Base-by-base conservation (phyloP, 2,329 filamentous ascomycete genomes). In the Penicillium sp. region DNA sequence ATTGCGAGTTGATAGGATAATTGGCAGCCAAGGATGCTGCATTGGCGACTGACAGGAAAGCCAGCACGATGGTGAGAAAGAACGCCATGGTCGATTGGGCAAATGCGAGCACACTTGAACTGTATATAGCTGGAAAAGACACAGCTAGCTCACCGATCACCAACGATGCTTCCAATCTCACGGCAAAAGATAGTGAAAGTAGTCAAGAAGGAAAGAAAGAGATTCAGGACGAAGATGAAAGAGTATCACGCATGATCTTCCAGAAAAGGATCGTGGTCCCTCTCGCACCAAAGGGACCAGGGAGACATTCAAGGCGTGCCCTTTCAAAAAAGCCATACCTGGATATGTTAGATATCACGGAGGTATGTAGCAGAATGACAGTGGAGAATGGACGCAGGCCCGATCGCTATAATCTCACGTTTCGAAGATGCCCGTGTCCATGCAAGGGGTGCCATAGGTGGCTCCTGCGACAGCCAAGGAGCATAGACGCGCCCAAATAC, bases 1-100 rank as follows among this genome's bases (percentile, higher is more conserved):
- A 82, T 73, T 96, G 92, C 2, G 90, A 87, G 74, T 94, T 96
- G 73, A 96, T 81, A 0, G 91, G 91, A 66, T 93, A 93, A 47
- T 79, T 79, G 49, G 79, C 69, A 27, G 57, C 63, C 68, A 62
- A 76, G 72, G 57, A 68, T 68, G 61, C 63, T 47, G 76, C 78
- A 58, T 66, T 62, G 23, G 71, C 68, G 57, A 66, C 63, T 64
- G 64, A 60, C 36, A 71, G 49, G 21, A 74, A 58, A 21, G 63
- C 58, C 55, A 74, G 57, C 47, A 69, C 33, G 38, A 69, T 58
- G 57, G 68, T 52, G 44, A 70, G 55, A 57, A 68, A 56, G 55
- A 63, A 61, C 53, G 66, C 67, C 69, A 70, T 75, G 51, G 61
- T 65, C 59, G 54, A 49, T 61, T 49, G 48, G 62, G 58, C 49